phyloP scores from a whole-genome alignment of 768 basidiomycete genomes.

The Astraeus odoratus region DNA sequence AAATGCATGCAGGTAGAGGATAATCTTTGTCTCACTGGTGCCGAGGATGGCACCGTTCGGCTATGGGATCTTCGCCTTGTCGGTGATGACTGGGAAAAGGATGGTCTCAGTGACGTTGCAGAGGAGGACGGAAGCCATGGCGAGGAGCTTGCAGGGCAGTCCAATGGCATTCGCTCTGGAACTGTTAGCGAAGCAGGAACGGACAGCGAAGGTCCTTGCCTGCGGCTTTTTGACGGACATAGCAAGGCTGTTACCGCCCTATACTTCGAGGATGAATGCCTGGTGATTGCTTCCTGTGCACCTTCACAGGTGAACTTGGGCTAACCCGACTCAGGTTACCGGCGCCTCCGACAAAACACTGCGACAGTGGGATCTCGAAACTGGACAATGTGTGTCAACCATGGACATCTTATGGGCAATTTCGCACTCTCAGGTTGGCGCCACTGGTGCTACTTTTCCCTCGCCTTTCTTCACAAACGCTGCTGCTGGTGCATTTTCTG shows the following conservation, averaged over 20 bases:
- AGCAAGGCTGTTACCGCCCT: slow-evolving; percentile 87
- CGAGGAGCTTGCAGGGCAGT: slow-evolving; percentile 31
- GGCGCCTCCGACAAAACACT: slow-evolving; percentile 98
- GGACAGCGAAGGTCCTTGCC: slow-evolving; percentile 46
- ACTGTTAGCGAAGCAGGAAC: slow-evolving; percentile 34
- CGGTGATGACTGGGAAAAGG: slow-evolving; percentile 58
- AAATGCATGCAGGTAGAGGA: slow-evolving; percentile 94
- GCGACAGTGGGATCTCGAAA: slow-evolving; percentile 95
- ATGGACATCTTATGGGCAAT: slow-evolving; percentile 99
- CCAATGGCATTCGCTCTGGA: slow-evolving; percentile 36
- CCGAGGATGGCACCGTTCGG: slow-evolving; percentile 76
- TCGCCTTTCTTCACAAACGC: slow-evolving; percentile 46
- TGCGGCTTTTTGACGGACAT: slow-evolving; percentile 81
- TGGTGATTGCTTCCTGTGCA: slow-evolving; percentile 45
- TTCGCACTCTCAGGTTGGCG: slow-evolving; percentile 66
- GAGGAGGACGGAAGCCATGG: slow-evolving; percentile 52
- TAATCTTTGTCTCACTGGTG: slow-evolving; percentile 83
- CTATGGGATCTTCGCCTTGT: slow-evolving; percentile 89
- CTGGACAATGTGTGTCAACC: slow-evolving; percentile 96
- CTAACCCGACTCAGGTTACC: slow-evolving; percentile 62
- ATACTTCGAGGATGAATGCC: slow-evolving; percentile 91
- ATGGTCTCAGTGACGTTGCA: slow-evolving; percentile 52
- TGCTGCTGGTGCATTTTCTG: slow-evolving; percentile 59
- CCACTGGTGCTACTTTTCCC: slow-evolving; percentile 33
- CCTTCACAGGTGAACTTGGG: slow-evolving; percentile 2